Percentiles rank a stretch among this genome's conserved stretches.
phyloP scores from a whole-genome alignment of 176 grass and related monocot species.

The Triticum urartu region DNA sequence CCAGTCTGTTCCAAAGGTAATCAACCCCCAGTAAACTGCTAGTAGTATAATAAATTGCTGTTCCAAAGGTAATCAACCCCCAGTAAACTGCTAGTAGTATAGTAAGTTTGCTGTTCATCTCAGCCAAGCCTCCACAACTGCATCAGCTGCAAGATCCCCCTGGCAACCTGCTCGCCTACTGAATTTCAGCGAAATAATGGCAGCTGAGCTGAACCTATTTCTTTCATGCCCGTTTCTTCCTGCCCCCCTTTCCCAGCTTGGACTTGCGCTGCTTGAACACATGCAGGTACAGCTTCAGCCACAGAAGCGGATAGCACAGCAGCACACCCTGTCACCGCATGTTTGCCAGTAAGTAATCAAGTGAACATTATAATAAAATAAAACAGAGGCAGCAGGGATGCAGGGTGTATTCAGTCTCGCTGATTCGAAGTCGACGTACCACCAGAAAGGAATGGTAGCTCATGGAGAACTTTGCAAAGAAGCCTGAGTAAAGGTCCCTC shows the following conservation, averaged over 20 bases:
- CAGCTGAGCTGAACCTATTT: background rate
- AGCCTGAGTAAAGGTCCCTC: slow-evolving; percentile 62
- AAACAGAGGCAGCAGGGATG: background rate
- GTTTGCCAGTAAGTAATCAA: background rate
- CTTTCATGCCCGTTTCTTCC: slow-evolving; percentile 62
- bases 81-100: background rate
- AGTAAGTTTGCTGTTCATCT: background rate
- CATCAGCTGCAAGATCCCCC: background rate
- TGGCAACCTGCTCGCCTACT: background rate
- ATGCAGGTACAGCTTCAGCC: slow-evolving; percentile 89
- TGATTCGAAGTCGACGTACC: slow-evolving; percentile 29
- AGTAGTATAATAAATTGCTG: background rate
- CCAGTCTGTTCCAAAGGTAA: background rate
- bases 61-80: background rate
- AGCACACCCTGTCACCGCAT: slow-evolving; percentile 51
- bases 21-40: background rate
- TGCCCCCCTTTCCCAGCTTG: slow-evolving; percentile 54
- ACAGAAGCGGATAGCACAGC: slow-evolving; percentile 67
- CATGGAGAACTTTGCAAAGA: slow-evolving; percentile 67
- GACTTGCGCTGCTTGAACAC: slow-evolving; percentile 82
- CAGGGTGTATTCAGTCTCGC: background rate
- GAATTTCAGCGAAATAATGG: background rate
- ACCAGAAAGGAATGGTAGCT: slow-evolving; percentile 82
- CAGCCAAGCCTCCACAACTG: background rate
- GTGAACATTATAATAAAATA: background rate